phyloP scores from a whole-genome alignment of 257 asterid genomes.

The Solanum stenotomum region DNA sequence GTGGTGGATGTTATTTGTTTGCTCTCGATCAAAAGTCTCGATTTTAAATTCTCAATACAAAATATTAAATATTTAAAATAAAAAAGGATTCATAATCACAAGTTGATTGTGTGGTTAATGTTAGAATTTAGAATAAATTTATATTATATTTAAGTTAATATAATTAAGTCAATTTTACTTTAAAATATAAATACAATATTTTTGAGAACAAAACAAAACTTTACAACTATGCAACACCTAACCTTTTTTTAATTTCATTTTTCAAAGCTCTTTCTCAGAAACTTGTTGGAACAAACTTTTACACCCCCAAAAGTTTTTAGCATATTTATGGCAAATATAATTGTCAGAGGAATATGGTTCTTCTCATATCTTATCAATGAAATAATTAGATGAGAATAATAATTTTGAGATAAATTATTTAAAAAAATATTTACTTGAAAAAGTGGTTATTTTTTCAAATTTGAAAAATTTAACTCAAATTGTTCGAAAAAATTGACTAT shows the following conservation, averaged over 20 bases:
- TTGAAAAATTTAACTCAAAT: neutral
- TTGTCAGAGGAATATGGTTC: neutral
- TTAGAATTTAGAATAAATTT: too few relatives aligned
- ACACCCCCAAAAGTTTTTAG: neutral
- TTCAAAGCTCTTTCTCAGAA: neutral
- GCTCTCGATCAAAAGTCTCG: accelerated
- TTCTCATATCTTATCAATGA: neutral
- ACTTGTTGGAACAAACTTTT: neutral
- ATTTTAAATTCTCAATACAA: neutral
- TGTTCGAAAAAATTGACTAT: neutral
- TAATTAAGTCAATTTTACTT: neutral
- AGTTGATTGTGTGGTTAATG: neutral
- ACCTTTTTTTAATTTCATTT: neutral
- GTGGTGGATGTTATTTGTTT: neutral
- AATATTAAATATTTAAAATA: too few relatives aligned
- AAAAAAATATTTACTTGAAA: neutral
- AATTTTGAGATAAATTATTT: too few relatives aligned
- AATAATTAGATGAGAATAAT: neutral
- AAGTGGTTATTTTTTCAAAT: neutral
- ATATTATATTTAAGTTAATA: neutral
- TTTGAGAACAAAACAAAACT: neutral
- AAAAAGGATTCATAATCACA: too few relatives aligned
- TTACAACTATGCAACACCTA: neutral
- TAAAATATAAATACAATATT: neutral
- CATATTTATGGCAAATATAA: neutral